These are phyloP conservation scores for Diaporthe sp. DNA, from an alignment of 2,329 filamentous ascomycete species.

Conservation along the genomic window DNA sequence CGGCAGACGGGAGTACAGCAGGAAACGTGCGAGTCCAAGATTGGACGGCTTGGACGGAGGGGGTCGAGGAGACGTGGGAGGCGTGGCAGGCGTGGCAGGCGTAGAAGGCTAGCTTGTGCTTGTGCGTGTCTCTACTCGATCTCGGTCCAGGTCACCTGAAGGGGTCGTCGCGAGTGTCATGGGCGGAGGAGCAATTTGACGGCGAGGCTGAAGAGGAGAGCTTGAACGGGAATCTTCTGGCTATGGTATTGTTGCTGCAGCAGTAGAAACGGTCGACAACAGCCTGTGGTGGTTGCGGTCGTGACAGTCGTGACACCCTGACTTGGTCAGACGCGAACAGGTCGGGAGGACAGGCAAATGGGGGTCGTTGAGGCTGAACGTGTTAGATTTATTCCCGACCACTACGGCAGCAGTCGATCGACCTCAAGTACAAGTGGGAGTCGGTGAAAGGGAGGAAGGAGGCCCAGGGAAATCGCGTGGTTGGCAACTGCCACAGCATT, in stretches of 20 bases:
- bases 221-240: neutral
- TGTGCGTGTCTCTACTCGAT: constrained; percentile 4
- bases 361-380: constrained; percentile 19
- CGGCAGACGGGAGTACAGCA: constrained; percentile 21
- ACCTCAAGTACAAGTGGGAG: neutral
- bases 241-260: neutral
- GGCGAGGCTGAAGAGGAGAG: neutral
- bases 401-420: neutral
- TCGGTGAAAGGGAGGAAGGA: constrained; percentile 16
- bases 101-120: constrained; percentile 1
- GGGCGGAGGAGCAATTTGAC: neutral
- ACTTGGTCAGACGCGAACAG: neutral
- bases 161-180: constrained; percentile 1
- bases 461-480: constrained; percentile 20
- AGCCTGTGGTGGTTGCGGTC: neutral
- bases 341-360: neutral
- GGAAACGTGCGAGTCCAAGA: constrained; percentile 28
- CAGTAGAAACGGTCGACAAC: neutral
- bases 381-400: constrained; percentile 20
- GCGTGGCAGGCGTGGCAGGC: neutral
- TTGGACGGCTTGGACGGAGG: constrained; percentile 24
- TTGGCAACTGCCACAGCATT: constrained; percentile 14
- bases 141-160: neutral
- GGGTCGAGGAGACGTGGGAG: neutral
- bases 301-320: neutral